Evolutionary conservation across 805 yeast species (phyloP), one percentile per base, ranked within the genome.

Genomic region (Jamesozyma jinghongensis): DNA sequence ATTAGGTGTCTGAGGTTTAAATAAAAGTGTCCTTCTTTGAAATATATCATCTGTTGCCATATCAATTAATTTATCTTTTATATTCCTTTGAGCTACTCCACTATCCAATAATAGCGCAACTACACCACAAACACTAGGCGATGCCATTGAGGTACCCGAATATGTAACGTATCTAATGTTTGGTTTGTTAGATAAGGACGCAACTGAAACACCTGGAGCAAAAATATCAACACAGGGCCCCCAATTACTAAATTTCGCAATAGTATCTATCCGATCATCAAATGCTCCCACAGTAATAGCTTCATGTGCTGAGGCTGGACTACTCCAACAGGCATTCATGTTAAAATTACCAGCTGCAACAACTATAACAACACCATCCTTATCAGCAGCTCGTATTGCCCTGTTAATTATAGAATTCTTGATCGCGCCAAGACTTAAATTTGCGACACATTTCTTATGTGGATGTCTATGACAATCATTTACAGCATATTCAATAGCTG

Each of bases 291-390:
- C 94, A 0, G 94, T 78, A 3, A 85, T 74, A 0, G 85, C 86
- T 37, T 66, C 65, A 1, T 63, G 65, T 1, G 90, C 81, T 29
- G 90, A 81, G 1, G 94, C 94, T 0, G 97, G 97, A 42, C 94
- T 84, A n/a, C 79, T 74, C 43, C 68, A 59, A 53, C 97, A 88
- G 0, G 97, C 94, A 56, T 85, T 77, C 16, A 74, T 59, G 48
- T 79, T 77, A 20, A 80, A 70, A 59, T 88, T 88, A 1, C 97
- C 97, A 0, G 95, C 96, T 0, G 96, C 95, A 5, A 71, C 86
- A 18, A 81, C 83, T 19, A 83, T 64, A 1, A 81, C 70, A 29
- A 87, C 56, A 0, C 95, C 96, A 0, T 83, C 70, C 16, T 77
- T 73, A 6, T 69, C 70, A 0, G 95, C 94, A 2, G 86, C 87